Percentiles rank a stretch among this genome's conserved stretches.
Conservation (phyloP, 257 asterid species). For the Osmanthus fragrans region DNA sequence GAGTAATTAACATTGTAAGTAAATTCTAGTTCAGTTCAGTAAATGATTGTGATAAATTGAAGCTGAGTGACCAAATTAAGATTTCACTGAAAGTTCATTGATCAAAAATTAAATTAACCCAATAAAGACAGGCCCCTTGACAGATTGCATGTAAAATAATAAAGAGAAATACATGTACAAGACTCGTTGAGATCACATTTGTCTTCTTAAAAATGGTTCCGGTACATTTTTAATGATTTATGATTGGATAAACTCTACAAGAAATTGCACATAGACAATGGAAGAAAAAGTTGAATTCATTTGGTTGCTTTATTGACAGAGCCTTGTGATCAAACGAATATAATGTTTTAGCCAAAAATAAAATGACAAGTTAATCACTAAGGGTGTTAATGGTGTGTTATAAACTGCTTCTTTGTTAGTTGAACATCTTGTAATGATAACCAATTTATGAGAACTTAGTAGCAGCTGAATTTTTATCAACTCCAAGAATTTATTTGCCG, state of each 20-base stretch:
- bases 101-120: not conserved
- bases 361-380: not conserved
- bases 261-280: not conserved
- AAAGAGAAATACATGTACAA: not conserved
- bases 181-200: not conserved
- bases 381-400: not conserved
- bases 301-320: not conserved
- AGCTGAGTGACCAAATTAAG: not conserved
- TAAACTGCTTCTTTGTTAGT: constrained; percentile 9
- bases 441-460: not conserved
- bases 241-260: not conserved
- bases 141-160: not conserved
- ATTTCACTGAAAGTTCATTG: not conserved
- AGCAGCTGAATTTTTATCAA: constrained; percentile 16
- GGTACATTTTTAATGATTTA: not conserved
- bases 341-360: not conserved
- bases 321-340: not conserved
- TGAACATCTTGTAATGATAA: constrained; percentile 11
- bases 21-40: not conserved
- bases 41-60: not conserved
- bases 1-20: not conserved
- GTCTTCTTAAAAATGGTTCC: too few relatives aligned
- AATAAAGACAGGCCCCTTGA: not conserved
- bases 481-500: not conserved
- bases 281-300: not conserved